Evolutionary conservation across 2,329 filamentous ascomycete species (phyloP), one percentile per base, ranked within the genome.

Genomic region (Nemania serpens): DNA sequence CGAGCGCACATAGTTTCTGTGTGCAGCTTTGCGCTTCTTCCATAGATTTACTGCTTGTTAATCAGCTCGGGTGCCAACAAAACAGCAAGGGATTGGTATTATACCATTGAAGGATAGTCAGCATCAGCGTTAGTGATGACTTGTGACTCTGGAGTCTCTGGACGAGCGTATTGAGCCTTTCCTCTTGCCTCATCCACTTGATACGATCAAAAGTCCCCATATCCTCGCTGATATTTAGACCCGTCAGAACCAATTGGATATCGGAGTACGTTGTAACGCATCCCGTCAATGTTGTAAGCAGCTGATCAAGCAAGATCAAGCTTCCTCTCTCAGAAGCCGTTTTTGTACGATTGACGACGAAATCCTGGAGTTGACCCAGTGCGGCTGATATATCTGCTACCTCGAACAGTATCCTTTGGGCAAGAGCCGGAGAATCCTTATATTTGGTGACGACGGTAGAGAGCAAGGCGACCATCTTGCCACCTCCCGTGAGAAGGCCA

Each of bases 91-190:
- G 17, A 1, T 10, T 18, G 20, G 13, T 3, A 36, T 12, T 2
- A 34, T 49, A 57, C 46, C 46, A 57, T 57, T 57, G 54, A 13
- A 57, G n/a, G 13, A 57, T 57, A 18, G 46, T 57, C 45, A 57
- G 36, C 36, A 57, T 57, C 2, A 57, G 13, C 17, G 54, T 57
- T n/a, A 57, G 11, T 45, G 54, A 57, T 3, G 54, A 42, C 37
- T 57, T 57, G 17, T 57, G 47, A 17, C 34, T 43, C 25, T 57
- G 54, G 2, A 50, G 22, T 25, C 54, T 42, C 45, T 50, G 25
- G 3, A 50, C 36, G 13, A 57, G 36, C 3, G 46, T 17, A 36
- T 50, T 50, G 18, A 57, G 39, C 5, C 10, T 36, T 1, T 15
- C 17, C 25, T 50, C 54, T n/a, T 50, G 20, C 37, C 54, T 57